Conservation (phyloP, 495 filamentous ascomycete species). For the Cladorrhinum samala region DNA sequence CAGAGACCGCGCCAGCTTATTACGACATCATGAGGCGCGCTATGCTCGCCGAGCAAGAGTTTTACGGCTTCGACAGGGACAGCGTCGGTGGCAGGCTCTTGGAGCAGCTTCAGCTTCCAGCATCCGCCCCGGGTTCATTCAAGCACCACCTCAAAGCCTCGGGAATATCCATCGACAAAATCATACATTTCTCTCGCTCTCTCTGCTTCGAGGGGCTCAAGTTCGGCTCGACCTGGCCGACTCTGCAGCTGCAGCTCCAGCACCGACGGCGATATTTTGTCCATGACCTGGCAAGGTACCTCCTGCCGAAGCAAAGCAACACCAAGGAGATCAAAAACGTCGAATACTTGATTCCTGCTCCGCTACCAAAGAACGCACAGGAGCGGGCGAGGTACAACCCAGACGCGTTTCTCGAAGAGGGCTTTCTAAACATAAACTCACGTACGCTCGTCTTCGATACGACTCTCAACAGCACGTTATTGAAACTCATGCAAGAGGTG, state of each 20-base stretch:
- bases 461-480: conserved; percentile 7
- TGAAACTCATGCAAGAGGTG: conserved; percentile 4
- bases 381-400: not conserved
- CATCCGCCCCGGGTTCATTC: not conserved
- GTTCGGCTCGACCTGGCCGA: not conserved
- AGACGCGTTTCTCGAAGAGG: not conserved
- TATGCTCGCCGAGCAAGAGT: not conserved
- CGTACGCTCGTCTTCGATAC: conserved; percentile 9
- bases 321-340: not conserved
- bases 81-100: not conserved
- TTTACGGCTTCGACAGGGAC: not conserved
- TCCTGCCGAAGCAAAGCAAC: not conserved
- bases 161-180: not conserved
- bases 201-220: not conserved
- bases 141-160: not conserved
- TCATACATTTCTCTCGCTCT: conserved; percentile 4
- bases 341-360: not conserved
- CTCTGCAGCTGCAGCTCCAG: not conserved
- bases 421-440: conserved; percentile 7
- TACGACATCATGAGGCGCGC: not conserved
- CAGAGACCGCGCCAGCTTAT: not conserved
- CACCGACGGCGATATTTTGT: not conserved
- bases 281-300: not conserved
- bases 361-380: too few species aligned
- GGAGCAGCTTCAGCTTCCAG: not conserved